Base-by-base conservation (phyloP, 345 rosid species). In the Brassica carinata region DNA sequence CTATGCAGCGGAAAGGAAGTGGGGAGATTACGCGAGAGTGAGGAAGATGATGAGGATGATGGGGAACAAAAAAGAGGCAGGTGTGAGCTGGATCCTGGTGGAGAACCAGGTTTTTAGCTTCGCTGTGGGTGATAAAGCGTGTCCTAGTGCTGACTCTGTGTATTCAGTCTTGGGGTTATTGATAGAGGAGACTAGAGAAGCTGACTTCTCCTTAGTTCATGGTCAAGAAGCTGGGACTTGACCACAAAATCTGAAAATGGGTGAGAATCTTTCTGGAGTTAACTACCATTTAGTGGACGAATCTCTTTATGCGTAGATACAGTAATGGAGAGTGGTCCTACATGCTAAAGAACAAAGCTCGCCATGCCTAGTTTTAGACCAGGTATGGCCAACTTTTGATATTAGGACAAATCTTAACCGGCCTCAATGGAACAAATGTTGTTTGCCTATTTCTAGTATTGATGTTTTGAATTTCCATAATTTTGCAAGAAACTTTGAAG, bases 81-180 rank as follows among this genome's bases (percentile, higher is more conserved):
- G 97, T 65, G 88, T 87, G 84, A 96, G 97, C 79, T 91, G 99
- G 98, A 90, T 90, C 23, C 89, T 87, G 79, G 77, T 93, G 30
- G 84, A 86, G 71, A 86, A 90, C 73, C 87, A 87, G 71, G 89
- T 89, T 62, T 79, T 77, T 75, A 85, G 92, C 77, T 89, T 92
- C 58, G 87, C 91, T 26, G 95, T 84, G 55, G 84, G 81, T 34
- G 91, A 87, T 64, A 88, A 86, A 84, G 71, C 58, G 38, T 87
- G 87, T 34, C 85, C 85, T 64, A 75, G 70, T 33, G 79, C 77
- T 26, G 83, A 73, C 64, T 78, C 74, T 10, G 89, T 85, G 8
- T 82, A 89, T 79, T 85, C 79, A 38, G 83, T 89, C 30, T 59
- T 90, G 83, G 87, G 75, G 19, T 66, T 90, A 75, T 80, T 93